Evolutionary conservation across 208 protist species (phyloP).

Genomic region (Histomonas meleagridis): DNA sequence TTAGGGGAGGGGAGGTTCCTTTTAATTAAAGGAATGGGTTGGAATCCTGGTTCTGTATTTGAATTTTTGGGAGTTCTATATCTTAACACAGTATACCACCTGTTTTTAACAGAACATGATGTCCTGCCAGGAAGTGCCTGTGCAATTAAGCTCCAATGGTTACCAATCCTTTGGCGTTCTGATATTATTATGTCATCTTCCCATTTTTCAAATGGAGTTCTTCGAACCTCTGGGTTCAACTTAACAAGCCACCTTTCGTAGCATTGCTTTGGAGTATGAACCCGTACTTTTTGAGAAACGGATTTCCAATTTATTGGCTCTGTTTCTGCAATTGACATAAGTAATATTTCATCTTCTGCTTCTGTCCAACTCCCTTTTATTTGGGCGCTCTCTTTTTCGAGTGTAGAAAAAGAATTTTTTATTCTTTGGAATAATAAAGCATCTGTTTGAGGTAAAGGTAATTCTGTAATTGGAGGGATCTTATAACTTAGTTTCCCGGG

Average conservation of each 20-base stretch:
- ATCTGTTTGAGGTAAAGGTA: too few species aligned
- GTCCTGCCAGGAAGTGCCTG: not conserved
- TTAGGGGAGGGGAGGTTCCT: too few species aligned
- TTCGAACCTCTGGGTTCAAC: not conserved
- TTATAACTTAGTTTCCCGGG: too few species aligned
- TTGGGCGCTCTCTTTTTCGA: too few species aligned
- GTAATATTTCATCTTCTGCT: not conserved
- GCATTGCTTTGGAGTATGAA: conserved; percentile 11
- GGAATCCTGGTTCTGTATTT: too few species aligned
- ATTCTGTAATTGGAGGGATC: too few species aligned
- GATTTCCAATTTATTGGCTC: not conserved
- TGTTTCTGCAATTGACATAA: not conserved
- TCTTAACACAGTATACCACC: conserved; percentile 27
- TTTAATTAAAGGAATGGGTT: too few species aligned
- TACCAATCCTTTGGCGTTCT: not conserved
- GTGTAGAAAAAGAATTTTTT: too few species aligned
- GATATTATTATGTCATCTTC: not conserved
- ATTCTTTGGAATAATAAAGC: too few species aligned
- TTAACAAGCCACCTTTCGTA: conserved; percentile 3
- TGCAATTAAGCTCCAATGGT: not conserved
- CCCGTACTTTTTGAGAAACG: not conserved
- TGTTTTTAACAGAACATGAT: conserved; percentile 20
- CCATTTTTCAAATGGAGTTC: not conserved
- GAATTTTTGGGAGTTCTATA: too few species aligned
- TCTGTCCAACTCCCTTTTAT: not conserved